phyloP scores from a whole-genome alignment of 305 asterid genomes.

The Fraxinus paxiana region DNA sequence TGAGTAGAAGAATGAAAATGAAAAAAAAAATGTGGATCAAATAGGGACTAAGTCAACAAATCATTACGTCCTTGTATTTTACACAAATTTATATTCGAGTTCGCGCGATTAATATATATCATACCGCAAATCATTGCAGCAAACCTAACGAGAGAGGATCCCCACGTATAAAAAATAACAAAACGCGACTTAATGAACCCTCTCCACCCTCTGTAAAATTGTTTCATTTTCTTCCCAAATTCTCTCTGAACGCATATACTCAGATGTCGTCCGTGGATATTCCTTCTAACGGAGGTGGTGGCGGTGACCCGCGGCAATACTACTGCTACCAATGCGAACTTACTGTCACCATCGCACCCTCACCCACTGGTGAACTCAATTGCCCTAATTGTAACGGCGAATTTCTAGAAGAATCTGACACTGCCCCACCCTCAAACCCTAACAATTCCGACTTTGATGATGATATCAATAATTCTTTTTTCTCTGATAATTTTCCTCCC shows the following conservation, averaged over 20 bases:
- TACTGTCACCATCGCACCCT: slow-evolving; percentile 36
- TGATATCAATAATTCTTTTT: slow-evolving; percentile 13
- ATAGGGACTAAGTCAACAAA: no score
- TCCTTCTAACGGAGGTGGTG: slow-evolving; percentile 24
- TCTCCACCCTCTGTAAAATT: background rate
- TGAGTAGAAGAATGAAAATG: no score
- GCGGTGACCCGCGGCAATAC: slow-evolving; percentile 31
- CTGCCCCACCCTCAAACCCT: slow-evolving; percentile 34
- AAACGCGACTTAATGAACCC: background rate
- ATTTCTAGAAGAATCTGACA: slow-evolving; percentile 55
- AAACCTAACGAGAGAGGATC: background rate
- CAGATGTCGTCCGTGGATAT: slow-evolving; percentile 49
- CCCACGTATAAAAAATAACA: background rate
- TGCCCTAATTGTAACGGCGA: slow-evolving; percentile 63
- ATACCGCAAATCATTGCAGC: background rate
- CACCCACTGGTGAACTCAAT: slow-evolving; percentile 46
- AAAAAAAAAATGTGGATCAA: no score
- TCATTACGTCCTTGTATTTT: background rate
- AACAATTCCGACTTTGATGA: slow-evolving; percentile 6
- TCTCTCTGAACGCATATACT: background rate
- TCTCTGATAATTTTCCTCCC: slow-evolving; percentile 25
- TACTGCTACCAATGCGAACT: slow-evolving; percentile 58
- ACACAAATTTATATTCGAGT: background rate
- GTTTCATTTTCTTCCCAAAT: background rate
- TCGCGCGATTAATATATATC: background rate